Percentiles rank a stretch among this genome's conserved stretches.
Evolutionary conservation across 1,139 yeast genomes (phyloP).

Genomic region (Suhomyces terraborum): DNA sequence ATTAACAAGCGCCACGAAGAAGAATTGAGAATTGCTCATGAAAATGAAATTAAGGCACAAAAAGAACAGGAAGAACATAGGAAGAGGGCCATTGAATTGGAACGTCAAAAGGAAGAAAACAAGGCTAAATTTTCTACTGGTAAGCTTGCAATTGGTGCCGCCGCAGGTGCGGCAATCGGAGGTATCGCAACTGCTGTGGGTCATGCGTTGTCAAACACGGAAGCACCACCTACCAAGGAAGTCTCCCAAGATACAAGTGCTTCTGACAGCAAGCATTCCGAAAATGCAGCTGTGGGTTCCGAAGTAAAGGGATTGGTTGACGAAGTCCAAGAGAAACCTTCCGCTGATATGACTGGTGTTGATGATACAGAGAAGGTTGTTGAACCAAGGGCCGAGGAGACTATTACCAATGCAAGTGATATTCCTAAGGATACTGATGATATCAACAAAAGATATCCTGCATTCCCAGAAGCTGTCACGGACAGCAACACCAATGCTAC

Average conservation of each 20-base stretch:
- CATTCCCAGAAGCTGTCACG: slow-evolving; percentile 20
- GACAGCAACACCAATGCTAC: slow-evolving; percentile 31
- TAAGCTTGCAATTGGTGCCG: slow-evolving; percentile 31
- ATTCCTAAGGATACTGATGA: slow-evolving; percentile 7
- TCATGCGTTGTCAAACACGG: slow-evolving; percentile 10
- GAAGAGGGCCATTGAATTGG: slow-evolving; percentile 30
- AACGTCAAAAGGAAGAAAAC: slow-evolving; percentile 38
- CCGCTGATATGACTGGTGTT: slow-evolving; percentile 33
- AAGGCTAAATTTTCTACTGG: slow-evolving; percentile 23
- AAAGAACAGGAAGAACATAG: slow-evolving; percentile 8
- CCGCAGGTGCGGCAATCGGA: slow-evolving; percentile 30
- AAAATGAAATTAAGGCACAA: slow-evolving; percentile 11
- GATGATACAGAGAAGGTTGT: slow-evolving; percentile 25
- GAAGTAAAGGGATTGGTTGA: slow-evolving; percentile 24
- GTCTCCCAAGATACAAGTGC: not conserved
- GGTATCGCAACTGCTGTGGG: slow-evolving; percentile 25
- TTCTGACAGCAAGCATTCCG: not conserved
- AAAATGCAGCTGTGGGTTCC: not conserved
- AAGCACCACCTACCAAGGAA: not conserved
- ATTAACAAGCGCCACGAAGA: slow-evolving; percentile 26
- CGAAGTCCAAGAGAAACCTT: slow-evolving; percentile 28
- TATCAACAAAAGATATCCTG: slow-evolving; percentile 19
- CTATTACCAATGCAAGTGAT: slow-evolving; percentile 7
- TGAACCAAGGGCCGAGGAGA: slow-evolving; percentile 2
- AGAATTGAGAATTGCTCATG: slow-evolving; percentile 23